Evolutionary conservation across 768 basidiomycete species (phyloP).

Genomic region (Hypsizygus marmoreus): DNA sequence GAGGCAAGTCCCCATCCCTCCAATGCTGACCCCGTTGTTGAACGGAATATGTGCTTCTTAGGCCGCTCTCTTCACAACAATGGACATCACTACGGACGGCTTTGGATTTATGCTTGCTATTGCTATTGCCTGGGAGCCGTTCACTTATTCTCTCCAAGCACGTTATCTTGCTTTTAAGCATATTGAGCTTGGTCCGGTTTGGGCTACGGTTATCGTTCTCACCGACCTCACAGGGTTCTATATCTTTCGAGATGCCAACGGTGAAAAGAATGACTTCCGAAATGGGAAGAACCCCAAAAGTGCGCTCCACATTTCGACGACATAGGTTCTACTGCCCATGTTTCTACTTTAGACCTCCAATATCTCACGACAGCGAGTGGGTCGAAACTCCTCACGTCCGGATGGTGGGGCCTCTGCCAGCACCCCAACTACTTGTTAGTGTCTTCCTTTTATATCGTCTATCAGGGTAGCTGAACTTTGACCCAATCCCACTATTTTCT

Average conservation of each 20-base stretch:
- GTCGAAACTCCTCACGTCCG: conserved; percentile 88
- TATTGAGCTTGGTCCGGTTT: conserved; percentile 68
- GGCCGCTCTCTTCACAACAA: conserved; percentile 89
- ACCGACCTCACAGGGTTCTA: conserved; percentile 79
- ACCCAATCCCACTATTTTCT: background rate
- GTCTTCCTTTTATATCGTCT: background rate
- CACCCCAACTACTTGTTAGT: conserved; percentile 91
- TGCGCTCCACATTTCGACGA: conserved; percentile 31
- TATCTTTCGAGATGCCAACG: conserved; percentile 88
- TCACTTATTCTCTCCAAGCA: conserved; percentile 91
- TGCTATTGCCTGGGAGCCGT: conserved; percentile 93
- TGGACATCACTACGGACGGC: conserved; percentile 98
- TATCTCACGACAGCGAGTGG: conserved; percentile 66
- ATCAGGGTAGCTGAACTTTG: too few species aligned
- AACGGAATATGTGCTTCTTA: conserved; percentile 27
- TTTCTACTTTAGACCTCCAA: conserved; percentile 12
- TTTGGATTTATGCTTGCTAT: conserved; percentile 98
- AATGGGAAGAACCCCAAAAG: conserved; percentile 94
- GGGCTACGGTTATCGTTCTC: conserved; percentile 57
- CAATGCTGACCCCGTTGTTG: too few species aligned
- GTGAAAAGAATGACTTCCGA: conserved; percentile 95
- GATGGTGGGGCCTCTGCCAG: conserved; percentile 95
- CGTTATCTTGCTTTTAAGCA: conserved; percentile 93
- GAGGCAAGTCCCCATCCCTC: conserved; percentile 56
- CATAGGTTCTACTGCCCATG: background rate